Base-by-base conservation (phyloP, 768 basidiomycete species). In the Leccinum barrowsii region DNA sequence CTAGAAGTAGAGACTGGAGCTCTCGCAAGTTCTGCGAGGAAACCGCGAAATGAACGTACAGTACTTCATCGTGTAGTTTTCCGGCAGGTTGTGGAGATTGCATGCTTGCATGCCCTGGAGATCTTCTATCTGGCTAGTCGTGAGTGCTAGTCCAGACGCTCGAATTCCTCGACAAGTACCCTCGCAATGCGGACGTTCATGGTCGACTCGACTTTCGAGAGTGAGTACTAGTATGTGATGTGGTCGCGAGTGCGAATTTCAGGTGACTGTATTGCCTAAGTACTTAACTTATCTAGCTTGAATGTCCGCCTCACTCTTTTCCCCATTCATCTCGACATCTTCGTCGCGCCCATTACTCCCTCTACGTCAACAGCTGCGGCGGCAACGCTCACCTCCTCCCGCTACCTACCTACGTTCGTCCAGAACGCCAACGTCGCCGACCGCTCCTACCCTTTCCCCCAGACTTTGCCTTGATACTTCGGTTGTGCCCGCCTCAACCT, bases 21-120 rank as follows among this genome's bases (percentile, higher is more conserved):
- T 34, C 15, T 13, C 21, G 26, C 50, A 30, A 15, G 22, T 26
- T 28, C 40, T 19, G 44, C 13, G 30, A 19, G 22, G 21, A 42
- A 21, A 49, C 3, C 24, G 30, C 5, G 48, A 56, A 17, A 47
- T 51, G 50, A 52, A 73, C 83, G 53, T 57, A 90, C 87, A 90
- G 65, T 89, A 88, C 60, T 86, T 84, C 79, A 92, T 86, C 12
- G 83, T 85, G 67, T 94, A 94, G 75, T 94, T 93, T 74, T 96
- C 94, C 0, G 94, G 94, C 30, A 98, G 76, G 68, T 96, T 97
- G 72, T 94, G 87, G 60, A 96, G 77, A 73, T 98, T 98, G 68
- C 90, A 87, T 56, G 92, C 88, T 74, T 98, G 94, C 92, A 97
- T 96, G 15, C 89, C 92, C 64, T 86, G 77, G 63, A 96, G 82